Conservation (phyloP, 2,329 filamentous ascomycete genomes). For the Lecanicillium sp. region DNA sequence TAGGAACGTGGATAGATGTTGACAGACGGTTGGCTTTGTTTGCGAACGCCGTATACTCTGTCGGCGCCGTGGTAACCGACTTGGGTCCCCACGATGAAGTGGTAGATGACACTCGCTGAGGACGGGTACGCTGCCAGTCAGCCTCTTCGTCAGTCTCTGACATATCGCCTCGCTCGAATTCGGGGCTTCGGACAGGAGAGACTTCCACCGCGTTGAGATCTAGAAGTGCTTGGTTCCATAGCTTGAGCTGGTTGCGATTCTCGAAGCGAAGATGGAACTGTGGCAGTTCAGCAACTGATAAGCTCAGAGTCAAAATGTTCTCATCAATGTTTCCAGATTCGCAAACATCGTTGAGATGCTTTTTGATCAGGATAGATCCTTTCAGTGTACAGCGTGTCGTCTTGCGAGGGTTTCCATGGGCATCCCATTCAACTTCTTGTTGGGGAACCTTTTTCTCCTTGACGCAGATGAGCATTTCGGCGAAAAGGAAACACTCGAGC, state of each 20-base stretch:
- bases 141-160: constrained; percentile 79
- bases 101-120: constrained; percentile 71
- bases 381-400: constrained; percentile 80
- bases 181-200: constrained; percentile 58
- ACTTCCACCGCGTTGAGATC: constrained; percentile 70
- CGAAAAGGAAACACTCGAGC: constrained; percentile 92
- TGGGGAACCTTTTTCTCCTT: constrained; percentile 84
- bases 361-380: constrained; percentile 96
- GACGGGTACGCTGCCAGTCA: constrained; percentile 62
- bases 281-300: constrained; percentile 86
- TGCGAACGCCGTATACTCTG: constrained; percentile 78
- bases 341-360: constrained; percentile 82
- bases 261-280: constrained; percentile 91
- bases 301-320: constrained; percentile 76
- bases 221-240: constrained; percentile 81
- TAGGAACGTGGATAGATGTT: constrained; percentile 70
- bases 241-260: constrained; percentile 73
- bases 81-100: constrained; percentile 76
- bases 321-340: constrained; percentile 68
- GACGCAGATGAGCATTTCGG: constrained; percentile 98
- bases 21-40: constrained; percentile 33
- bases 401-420: constrained; percentile 50
- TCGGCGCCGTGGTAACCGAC: constrained; percentile 81
- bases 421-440: constrained; percentile 44
- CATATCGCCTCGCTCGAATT: constrained; percentile 68